phyloP scores from a whole-genome alignment of 1,139 yeast genomes.

The Entelexis sorbosivorans region DNA sequence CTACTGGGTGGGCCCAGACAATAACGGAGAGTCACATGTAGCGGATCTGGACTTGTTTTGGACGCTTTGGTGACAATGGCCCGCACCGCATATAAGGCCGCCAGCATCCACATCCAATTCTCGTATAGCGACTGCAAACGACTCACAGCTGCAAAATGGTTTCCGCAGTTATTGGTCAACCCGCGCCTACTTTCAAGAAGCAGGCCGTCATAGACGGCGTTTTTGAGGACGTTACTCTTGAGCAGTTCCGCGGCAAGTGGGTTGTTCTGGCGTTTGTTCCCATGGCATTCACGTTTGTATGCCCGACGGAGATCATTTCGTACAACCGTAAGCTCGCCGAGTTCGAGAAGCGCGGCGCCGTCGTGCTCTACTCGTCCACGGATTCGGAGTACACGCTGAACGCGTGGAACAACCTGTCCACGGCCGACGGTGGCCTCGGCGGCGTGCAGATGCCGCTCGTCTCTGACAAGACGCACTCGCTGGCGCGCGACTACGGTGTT shows the following conservation, averaged over 20 bases:
- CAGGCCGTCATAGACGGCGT: constrained; percentile 56
- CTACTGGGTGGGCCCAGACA: too few species aligned
- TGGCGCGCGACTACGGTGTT: not conserved
- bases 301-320: not conserved
- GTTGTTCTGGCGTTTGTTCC: not conserved
- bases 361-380: not conserved
- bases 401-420: not conserved
- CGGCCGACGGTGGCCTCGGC: not conserved
- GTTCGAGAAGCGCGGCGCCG: not conserved
- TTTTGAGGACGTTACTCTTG: not conserved
- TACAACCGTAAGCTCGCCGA: not conserved
- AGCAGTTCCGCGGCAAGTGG: not conserved
- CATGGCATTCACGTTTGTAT: not conserved
- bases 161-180: constrained; percentile 20
- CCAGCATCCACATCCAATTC: too few species aligned
- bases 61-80: too few species aligned
- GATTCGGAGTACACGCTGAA: not conserved
- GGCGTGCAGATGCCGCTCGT: not conserved
- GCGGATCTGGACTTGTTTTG: too few species aligned
- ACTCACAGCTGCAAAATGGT: constrained; percentile 2
- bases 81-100: too few species aligned
- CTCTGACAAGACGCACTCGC: not conserved
- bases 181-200: constrained; percentile 37
- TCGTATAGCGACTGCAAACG: too few species aligned
- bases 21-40: too few species aligned